Evolutionary conservation across 768 basidiomycete genomes (phyloP), one percentile per base, ranked within the genome.

Genomic region (Lentinus brumalis): DNA sequence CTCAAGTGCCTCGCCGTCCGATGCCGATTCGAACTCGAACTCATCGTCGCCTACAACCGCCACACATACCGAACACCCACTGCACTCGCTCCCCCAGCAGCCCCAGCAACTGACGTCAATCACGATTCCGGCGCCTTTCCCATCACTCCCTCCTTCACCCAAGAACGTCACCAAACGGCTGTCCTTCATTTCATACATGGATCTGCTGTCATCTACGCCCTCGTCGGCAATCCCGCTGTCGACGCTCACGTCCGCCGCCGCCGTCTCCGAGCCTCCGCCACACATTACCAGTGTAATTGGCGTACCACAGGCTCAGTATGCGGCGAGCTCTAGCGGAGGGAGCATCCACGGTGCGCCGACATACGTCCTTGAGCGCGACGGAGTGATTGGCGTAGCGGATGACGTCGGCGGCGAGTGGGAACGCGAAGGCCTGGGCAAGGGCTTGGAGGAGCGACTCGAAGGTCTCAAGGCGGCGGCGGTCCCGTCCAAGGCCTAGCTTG

Each of bases 131-230:
- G 59, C 70, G 30, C 62, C 72, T 40, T 62, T 71, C 58, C 60
- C 69, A 56, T 59, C 70, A 16, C 68, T 67, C 56, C 77, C 79
- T 9, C 78, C 83, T 18, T 83, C 83, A 11, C 81, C 86, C 5
- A 77, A 79, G 51, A 67, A 81, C 54, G 73, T 79, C 2, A 77
- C 78, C 31, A 92, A 94, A 67, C 87, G 92, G 2, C 83, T 94
- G 11, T 94, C 92, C 0, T 96, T 95, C 79, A 83, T 96, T 75
- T 91, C 92, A 4, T 95, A 95, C 73, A 83, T 88, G 30, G 94
- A 96, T 73, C 81, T 96, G 2, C 84, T 96, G 44, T 78, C 88
- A 0, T 89, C 88, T 0, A 86, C 91, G 0, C 94, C 94, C 0
- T 78, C 86, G 0, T 81, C 88, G 10, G 85, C 86, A 12, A 81